These are phyloP conservation scores for Fabrea salina DNA, from an alignment of 169 alveolate genomes.

Conservation along the genomic window DNA sequence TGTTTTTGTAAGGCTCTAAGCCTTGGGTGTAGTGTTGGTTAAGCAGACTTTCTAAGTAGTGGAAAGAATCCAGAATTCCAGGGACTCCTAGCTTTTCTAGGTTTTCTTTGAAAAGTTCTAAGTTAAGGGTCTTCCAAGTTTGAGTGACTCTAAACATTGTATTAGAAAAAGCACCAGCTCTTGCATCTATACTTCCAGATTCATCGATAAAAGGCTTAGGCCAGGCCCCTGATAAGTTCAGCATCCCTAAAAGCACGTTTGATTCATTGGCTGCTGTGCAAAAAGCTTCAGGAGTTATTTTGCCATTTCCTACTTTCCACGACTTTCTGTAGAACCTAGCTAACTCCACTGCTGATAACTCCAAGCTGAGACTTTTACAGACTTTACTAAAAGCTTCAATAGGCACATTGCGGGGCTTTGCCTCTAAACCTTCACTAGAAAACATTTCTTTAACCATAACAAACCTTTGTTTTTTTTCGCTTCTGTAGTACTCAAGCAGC, in stretches of 20 bases:
- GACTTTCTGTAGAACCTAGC: not conserved
- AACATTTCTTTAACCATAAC: not conserved
- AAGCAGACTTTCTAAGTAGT: not conserved
- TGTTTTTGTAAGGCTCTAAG: not conserved
- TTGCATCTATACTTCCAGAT: not conserved
- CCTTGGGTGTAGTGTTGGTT: not conserved
- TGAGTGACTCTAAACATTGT: not conserved
- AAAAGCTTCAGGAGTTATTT: not conserved
- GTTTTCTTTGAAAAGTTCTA: not conserved
- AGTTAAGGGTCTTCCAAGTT: not conserved
- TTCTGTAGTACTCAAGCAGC: slow-evolving; percentile 39
- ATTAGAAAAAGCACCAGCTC: not conserved
- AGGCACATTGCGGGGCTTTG: not conserved
- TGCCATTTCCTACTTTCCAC: not conserved
- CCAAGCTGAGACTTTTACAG: not conserved
- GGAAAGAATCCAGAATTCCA: not conserved
- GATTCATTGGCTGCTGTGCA: not conserved
- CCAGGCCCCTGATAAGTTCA: not conserved
- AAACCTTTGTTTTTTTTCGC: slow-evolving; percentile 32
- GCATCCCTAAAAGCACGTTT: not conserved
- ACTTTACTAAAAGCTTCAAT: not conserved
- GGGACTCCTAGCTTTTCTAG: slow-evolving; percentile 5
- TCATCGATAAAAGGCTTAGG: not conserved
- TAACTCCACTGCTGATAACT: not conserved
- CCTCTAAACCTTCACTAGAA: not conserved